Evolutionary conservation across 192 early-diverging fungal genomes (phyloP).

Genomic region (Phlyctochytrium bullatum): DNA sequence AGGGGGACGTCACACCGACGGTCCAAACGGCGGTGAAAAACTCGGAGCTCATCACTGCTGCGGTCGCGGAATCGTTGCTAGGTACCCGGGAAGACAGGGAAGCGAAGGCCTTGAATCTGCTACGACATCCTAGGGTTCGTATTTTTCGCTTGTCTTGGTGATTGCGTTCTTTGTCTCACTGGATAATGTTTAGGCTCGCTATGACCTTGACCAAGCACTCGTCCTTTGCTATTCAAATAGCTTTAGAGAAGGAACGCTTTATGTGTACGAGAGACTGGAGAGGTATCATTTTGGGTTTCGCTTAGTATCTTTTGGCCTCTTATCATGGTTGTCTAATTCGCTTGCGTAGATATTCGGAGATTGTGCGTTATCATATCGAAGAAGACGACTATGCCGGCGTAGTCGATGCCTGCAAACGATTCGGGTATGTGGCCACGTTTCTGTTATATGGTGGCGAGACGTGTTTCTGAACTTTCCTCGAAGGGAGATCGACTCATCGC

Average conservation of each 20-base stretch:
- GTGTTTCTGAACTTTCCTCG: no score
- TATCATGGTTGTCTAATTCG: conserved; percentile 18
- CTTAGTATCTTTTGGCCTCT: neutral
- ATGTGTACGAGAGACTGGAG: conserved; percentile 80
- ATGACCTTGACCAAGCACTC: conserved; percentile 90
- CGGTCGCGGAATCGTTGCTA: conserved; percentile 11
- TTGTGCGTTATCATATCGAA: conserved; percentile 46
- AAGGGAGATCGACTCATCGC: conserved; percentile 38
- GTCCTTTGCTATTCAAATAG: conserved; percentile 83
- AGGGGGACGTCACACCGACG: conserved; percentile 3
- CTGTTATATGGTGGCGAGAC: neutral
- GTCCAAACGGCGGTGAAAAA: neutral
- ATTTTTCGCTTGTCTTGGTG: conserved; percentile 1
- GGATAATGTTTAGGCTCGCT: conserved; percentile 40
- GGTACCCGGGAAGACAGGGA: conserved; percentile 10
- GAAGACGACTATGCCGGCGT: conserved; percentile 35
- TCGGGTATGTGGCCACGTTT: conserved; percentile 35
- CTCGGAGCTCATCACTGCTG: conserved; percentile 1
- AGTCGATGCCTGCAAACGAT: conserved; percentile 45
- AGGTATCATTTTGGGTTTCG: conserved; percentile 54
- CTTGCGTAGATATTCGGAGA: conserved; percentile 48
- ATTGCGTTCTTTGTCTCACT: neutral
- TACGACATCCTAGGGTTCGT: conserved; percentile 64
- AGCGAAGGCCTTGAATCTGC: conserved; percentile 67
- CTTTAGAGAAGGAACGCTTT: conserved; percentile 84